Evolutionary conservation across 345 rosid genomes (phyloP), one percentile per base, ranked within the genome.

Genomic region (Camelina neglecta): DNA sequence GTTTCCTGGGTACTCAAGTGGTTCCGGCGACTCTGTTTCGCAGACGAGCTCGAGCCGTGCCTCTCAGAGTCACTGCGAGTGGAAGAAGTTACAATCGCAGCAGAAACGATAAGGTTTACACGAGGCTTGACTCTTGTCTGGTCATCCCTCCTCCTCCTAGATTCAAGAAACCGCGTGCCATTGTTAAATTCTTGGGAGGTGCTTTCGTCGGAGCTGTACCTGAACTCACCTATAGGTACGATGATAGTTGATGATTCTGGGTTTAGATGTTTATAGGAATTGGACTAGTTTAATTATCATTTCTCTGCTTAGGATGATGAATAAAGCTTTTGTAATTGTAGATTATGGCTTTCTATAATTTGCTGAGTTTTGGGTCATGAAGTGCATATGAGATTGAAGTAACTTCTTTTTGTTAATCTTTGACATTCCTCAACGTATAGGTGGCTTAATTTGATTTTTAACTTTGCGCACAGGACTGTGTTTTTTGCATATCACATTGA

Each of bases 181-280:
- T 93, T 74, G 80, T 93, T 85, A 85, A 93, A 51, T 91, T 93
- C 86, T 70, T 91, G 35, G 98, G 96, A 2, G 94, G 97, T 16
- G 96, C 98, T 41, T 94, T 94, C 83, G 51, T 94, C 11, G 97
- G 97, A 72, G 95, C 97, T 76, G 86, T 90, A 23, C 97, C 98
- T 35, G 97, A 94, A 75, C 90, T 87, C 78, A 86, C 97, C 60
- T 92, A 94, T 85, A 66, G 97, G 98, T 90, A 58, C 71, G 33
- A 0, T 21, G 6, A 55, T 6, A 0, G 23, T 21, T 38, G 41
- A 51, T 69, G 39, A 26, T 69, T 45, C 50, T 13, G 50, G 50
- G 50, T 45, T 45, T 45, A 13, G 2, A 2, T 45, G 3, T 29
- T 18, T 8, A 20, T n/a, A 5, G 35, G 5, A 24, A 55, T 55